Conservation (phyloP, 2,329 filamentous ascomycete genomes). For the Aspergillus sp. region DNA sequence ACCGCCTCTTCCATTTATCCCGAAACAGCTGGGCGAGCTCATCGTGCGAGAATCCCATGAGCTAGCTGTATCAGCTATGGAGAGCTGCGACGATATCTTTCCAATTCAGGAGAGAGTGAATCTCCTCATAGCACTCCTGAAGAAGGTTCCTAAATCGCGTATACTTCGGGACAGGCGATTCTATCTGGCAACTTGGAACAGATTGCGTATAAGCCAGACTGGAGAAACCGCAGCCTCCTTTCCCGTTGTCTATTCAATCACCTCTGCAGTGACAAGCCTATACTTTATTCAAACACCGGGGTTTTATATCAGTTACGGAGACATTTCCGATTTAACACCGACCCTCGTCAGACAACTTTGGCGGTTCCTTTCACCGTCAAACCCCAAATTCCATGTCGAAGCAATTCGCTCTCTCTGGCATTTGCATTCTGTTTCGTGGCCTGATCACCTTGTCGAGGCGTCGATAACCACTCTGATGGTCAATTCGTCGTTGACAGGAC, state of each 20-base stretch:
- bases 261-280: slow-evolving; percentile 43
- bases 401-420: slow-evolving; percentile 80
- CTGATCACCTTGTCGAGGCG: slow-evolving; percentile 70
- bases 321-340: slow-evolving; percentile 55
- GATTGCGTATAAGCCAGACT: slow-evolving; percentile 14
- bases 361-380: slow-evolving; percentile 69
- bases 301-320: slow-evolving; percentile 33
- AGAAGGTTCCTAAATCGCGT: slow-evolving; percentile 31
- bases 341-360: slow-evolving; percentile 66
- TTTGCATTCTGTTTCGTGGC: slow-evolving; percentile 62
- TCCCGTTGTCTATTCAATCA: slow-evolving; percentile 28
- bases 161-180: slow-evolving; percentile 27
- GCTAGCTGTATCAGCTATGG: slow-evolving; percentile 26
- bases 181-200: slow-evolving; percentile 26
- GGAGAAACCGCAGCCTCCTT: slow-evolving; percentile 25
- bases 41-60: slow-evolving; percentile 53
- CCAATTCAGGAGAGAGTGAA: slow-evolving; percentile 52
- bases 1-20: slow-evolving; percentile 51
- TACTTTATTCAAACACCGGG: slow-evolving; percentile 29
- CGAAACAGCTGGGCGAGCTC: slow-evolving; percentile 51
- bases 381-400: slow-evolving; percentile 91
- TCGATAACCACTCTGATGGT: slow-evolving; percentile 64
- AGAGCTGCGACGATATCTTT: slow-evolving; percentile 17
- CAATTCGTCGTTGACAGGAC: slow-evolving; percentile 25
- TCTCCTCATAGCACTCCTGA: slow-evolving; percentile 47